Base-by-base conservation (phyloP, 345 rosid genomes). In the Citropsis articulata region DNA sequence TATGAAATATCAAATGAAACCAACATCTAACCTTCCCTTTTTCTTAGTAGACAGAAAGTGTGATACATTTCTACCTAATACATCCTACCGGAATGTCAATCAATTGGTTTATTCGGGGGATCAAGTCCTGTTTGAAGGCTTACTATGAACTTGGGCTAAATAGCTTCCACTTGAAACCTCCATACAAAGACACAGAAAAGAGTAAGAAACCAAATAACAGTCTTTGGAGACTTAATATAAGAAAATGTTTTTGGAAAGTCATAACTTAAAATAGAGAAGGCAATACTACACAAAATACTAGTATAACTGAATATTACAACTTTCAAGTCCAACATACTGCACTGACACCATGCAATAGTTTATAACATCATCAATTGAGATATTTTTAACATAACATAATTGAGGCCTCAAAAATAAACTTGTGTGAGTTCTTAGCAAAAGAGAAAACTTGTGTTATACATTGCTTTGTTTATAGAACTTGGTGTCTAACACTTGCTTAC, bases 401-500 rank as follows among this genome's bases (percentile, higher is more conserved):
- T 38, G 40, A 13, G 36, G 18, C 33, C 28, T 33, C 65, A 9
- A 42, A 10, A 21, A 76, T 68, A 71, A 56, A 14, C 68, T 45
- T 14, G 50, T 45, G n/a, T 45, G 33, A 61, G n/a, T 21, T 77
- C 24, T 57, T 50, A 69, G 59, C 14, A 9, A 30, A 5, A 76
- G 14, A n/a, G 27, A 21, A 53, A 45, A 14, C n/a, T n/a, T 30
- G 31, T 33, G 38, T 85, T 85, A 94, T 14, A 87, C 97, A 85
- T 96, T 96, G 86, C 99, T 96, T 78, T 96, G 99, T 87, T 91
- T 96, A 86, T 96, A 96, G 62, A 89, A 50, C 92, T 96, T 96
- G 53, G 99, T 96, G 89, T 96, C 98, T 7, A 96, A 89, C 25
- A 96, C 99, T 89, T 96, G 98, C 88, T 96, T 96, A 36, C 99